A percentile compares a stretch with the other conserved stretches of the same genome.
These are phyloP conservation scores for Aspergillus neotritici DNA, from an alignment of 2,329 filamentous ascomycete genomes.

Conservation along the genomic window DNA sequence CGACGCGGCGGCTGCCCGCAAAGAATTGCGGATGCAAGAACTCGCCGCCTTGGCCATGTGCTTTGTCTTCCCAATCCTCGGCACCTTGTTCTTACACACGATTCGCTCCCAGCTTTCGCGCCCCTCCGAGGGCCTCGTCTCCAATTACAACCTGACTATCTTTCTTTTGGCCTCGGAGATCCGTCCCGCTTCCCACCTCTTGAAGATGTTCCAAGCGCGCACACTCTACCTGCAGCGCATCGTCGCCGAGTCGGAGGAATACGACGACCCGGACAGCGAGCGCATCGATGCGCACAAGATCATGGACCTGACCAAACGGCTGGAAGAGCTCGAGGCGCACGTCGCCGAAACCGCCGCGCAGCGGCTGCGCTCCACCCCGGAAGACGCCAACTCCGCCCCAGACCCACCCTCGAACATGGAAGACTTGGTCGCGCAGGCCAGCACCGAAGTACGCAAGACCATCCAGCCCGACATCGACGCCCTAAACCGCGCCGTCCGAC, in stretches of 20 bases:
- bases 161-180: conserved; percentile 85
- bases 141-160: conserved; percentile 86
- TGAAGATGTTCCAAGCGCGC: conserved; percentile 71
- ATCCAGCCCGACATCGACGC: conserved; percentile 81
- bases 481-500: conserved; percentile 77
- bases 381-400: not conserved
- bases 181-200: conserved; percentile 71
- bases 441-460: conserved; percentile 55
- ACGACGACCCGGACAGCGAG: conserved; percentile 27
- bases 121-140: conserved; percentile 79
- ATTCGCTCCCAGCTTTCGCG: conserved; percentile 75
- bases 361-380: conserved; percentile 13
- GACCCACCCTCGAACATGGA: not conserved
- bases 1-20: conserved; percentile 40
- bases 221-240: conserved; percentile 77
- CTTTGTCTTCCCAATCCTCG: conserved; percentile 69
- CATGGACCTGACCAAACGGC: conserved; percentile 56
- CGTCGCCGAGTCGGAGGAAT: conserved; percentile 43
- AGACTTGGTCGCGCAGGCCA: conserved; percentile 35
- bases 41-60: conserved; percentile 68
- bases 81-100: conserved; percentile 77
- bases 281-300: conserved; percentile 33
- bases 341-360: conserved; percentile 36
- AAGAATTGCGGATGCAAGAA: conserved; percentile 70
- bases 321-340: conserved; percentile 65